Evolutionary conservation across 78 protist genomes (phyloP).

Genomic region (Speleostelium caveatum): DNA sequence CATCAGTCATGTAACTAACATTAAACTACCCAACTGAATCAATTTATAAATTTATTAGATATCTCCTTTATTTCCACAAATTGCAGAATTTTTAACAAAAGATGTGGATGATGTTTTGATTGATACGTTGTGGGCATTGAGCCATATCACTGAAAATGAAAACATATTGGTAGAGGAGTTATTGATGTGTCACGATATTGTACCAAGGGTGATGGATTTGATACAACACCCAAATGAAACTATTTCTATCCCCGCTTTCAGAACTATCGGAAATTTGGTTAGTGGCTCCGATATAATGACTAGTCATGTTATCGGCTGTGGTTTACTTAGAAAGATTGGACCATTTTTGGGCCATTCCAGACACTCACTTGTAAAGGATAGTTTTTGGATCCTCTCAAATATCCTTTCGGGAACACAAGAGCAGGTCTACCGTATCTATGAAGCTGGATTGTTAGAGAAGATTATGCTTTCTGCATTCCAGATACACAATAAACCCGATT

Average conservation of each 20-base stretch:
- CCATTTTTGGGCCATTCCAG: slow-evolving; percentile 52
- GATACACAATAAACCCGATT: too few relatives aligned
- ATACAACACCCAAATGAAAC: slow-evolving; percentile 92
- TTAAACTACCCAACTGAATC: too few relatives aligned
- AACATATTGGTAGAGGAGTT: too few relatives aligned
- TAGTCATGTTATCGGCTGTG: background rate
- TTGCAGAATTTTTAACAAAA: slow-evolving; percentile 88
- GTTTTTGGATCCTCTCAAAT: slow-evolving; percentile 98
- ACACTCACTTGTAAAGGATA: slow-evolving; percentile 94
- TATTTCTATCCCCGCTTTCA: too few relatives aligned
- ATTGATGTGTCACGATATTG: slow-evolving; percentile 95
- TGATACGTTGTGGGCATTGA: slow-evolving; percentile 65
- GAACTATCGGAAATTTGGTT: too few relatives aligned
- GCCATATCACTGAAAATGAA: slow-evolving; percentile 11
- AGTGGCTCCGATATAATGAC: slow-evolving; percentile 7
- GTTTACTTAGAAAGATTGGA: slow-evolving; percentile 36
- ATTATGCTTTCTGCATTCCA: too few relatives aligned
- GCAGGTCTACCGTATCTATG: too few relatives aligned
- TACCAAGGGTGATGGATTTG: slow-evolving; percentile 99
- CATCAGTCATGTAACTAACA: slow-evolving; percentile 24
- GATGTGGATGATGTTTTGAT: slow-evolving; percentile 76
- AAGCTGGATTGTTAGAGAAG: too few relatives aligned
- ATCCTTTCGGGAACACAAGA: slow-evolving; percentile 87
- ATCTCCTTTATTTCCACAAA: slow-evolving; percentile 86
- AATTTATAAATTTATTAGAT: slow-evolving; percentile 86